Percentiles rank a stretch among this genome's conserved stretches.
These are phyloP conservation scores for Somion occarium DNA, from an alignment of 1,284 basidiomycete genomes.

Conservation along the genomic window DNA sequence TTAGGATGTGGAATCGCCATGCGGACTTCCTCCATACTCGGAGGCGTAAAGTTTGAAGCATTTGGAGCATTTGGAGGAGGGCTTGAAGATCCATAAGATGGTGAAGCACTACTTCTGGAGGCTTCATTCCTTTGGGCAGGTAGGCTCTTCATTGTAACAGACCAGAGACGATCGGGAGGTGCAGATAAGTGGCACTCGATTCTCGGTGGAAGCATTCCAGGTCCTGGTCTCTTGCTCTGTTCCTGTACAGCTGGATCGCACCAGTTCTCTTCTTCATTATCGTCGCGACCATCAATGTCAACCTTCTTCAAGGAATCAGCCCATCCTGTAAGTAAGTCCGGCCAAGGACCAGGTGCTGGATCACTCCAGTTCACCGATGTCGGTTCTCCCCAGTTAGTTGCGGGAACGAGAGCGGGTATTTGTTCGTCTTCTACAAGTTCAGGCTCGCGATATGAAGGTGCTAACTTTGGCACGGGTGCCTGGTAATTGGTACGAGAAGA, in stretches of 20 bases:
- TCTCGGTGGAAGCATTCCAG: conserved; percentile 61
- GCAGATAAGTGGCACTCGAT: conserved; percentile 63
- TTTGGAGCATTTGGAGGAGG: conserved; percentile 22
- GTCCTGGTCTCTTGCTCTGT: conserved; percentile 49
- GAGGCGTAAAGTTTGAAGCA: conserved; percentile 27
- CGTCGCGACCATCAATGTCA: conserved; percentile 50
- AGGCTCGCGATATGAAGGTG: conserved; percentile 38
- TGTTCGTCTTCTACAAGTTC: conserved; percentile 38
- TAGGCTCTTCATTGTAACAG: conserved; percentile 45
- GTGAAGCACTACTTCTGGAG: background rate
- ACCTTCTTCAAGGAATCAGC: conserved; percentile 22
- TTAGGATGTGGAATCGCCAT: conserved; percentile 72
- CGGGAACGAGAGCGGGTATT: conserved; percentile 21
- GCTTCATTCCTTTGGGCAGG: conserved; percentile 21
- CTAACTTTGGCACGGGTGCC: conserved; percentile 12
- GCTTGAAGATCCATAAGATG: conserved; percentile 20
- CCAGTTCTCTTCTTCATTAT: conserved; percentile 59
- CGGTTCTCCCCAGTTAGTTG: conserved; percentile 7
- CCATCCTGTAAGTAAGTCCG: conserved; percentile 10
- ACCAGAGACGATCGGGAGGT: conserved; percentile 64
- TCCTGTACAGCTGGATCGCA: conserved; percentile 50
- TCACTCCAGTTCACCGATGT: conserved; percentile 14
- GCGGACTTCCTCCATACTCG: conserved; percentile 54
- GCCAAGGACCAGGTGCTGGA: conserved; percentile 14
- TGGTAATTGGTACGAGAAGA: conserved; percentile 29